phyloP scores from a whole-genome alignment of 139 green algal species.

The Haematococcus lacustris region DNA sequence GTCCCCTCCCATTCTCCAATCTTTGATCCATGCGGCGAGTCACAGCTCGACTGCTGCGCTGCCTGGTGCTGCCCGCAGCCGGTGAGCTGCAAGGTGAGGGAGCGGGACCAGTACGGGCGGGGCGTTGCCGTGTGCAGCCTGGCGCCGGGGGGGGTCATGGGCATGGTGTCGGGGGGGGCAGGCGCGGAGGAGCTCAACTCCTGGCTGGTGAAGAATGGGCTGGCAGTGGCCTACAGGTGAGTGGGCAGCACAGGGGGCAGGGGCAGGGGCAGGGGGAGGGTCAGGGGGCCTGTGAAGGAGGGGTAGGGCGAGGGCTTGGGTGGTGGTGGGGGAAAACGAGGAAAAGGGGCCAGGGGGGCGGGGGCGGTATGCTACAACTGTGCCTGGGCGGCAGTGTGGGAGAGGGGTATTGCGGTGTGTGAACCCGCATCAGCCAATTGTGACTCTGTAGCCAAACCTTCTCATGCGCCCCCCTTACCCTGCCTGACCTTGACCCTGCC shows the following conservation, averaged over 20 bases:
- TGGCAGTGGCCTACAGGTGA: conserved; percentile 69
- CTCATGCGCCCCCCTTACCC: background rate
- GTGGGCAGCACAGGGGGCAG: background rate
- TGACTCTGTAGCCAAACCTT: background rate
- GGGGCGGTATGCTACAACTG: background rate
- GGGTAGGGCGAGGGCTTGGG: background rate
- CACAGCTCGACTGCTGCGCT: background rate
- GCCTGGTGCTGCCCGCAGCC: background rate
- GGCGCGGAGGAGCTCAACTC: conserved; percentile 48
- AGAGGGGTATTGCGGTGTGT: background rate
- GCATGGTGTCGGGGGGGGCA: background rate
- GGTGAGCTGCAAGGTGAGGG: conserved; percentile 50
- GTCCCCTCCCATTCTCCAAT: background rate
- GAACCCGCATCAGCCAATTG: background rate
- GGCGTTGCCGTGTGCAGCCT: conserved; percentile 51
- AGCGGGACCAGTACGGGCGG: conserved; percentile 63
- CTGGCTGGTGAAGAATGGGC: conserved; percentile 64
- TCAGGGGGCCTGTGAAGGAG: too few relatives aligned
- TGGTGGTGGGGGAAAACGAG: too few relatives aligned
- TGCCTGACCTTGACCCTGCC: background rate
- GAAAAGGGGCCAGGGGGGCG: background rate
- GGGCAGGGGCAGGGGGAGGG: too few relatives aligned
- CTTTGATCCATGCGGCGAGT: background rate
- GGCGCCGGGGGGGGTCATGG: background rate
- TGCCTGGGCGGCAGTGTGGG: background rate